Evolutionary conservation across 345 rosid species (phyloP), one percentile per base, ranked within the genome.

Genomic region (Erucastrum elatum): DNA sequence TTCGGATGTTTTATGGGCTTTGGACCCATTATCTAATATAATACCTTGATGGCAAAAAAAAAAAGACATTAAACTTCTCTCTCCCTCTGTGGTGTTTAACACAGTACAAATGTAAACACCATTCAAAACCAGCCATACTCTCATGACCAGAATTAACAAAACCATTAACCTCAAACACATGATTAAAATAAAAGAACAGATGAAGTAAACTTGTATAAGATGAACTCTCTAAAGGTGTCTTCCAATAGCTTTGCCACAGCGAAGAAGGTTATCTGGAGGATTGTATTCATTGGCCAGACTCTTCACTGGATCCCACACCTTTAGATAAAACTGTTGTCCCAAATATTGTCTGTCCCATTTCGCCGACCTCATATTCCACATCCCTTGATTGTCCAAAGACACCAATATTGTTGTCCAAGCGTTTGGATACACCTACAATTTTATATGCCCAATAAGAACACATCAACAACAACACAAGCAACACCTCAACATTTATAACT

Each of bases 341-440:
- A 86, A 87, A 78, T 90, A 91, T 61, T 89, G 98, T 79, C 93
- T 88, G 62, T 91, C 97, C 98, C 98, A 91, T 71, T 76, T 74
- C 8, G 97, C 91, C 0, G 98, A 94, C 84, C 97, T 86, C 87
- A 92, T n/a, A 77, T 92, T 94, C 98, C 98, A 92, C 98, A 92
- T 92, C 0, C 98, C 98, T 81, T 90, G 91, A 87, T 92, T 94
- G 88, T 92, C 98, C 75, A 92, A 70, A 1, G 98, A 91, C 27
- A 91, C 89, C 69, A 86, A 81, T 59, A 94, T 88, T 2, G 89
- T 56, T 0, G 97, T 91, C 98, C 98, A 94, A 9, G 94, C 86
- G 49, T 88, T 82, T 29, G 96, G 99, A 56, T 91, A 94, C 59
- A 53, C 98, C 98, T 94, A 87, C 80, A 17, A n/a, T 13, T 49